Evolutionary conservation across 2,329 filamentous ascomycete species (phyloP), one percentile per base, ranked within the genome.

Genomic region (Fusarium vanettenii): DNA sequence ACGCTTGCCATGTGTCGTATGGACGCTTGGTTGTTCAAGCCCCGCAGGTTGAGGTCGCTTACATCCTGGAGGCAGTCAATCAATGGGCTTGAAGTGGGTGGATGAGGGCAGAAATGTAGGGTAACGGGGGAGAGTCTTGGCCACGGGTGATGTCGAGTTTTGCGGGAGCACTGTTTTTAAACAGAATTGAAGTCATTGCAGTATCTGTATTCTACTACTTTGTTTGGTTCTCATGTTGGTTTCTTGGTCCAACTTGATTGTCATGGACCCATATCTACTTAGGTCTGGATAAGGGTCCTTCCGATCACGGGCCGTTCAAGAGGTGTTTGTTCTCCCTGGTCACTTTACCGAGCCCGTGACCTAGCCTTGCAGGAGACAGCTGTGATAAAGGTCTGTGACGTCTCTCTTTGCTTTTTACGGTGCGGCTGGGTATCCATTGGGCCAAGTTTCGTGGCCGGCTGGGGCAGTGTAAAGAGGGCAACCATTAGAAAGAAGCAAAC

Each of bases 1-100:
- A 74, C 65, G 25, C 31, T 64, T 60, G 64, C 55, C 60, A 75
- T 67, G 55, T 77, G 52, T 67, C 62, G 67, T 57, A 57, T 72
- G 66, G 61, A 50, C 69, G 66, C 64, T 73, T 66, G 64, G 64
- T 57, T 62, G 64, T 65, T 63, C 73, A 62, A 71, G 16, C 60
- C 59, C 45, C 57, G 57, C 68, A 60, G 66, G 55, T 62, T 63
- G 61, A 67, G 56, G 62, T 70, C 33, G 48, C 20, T 72, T 64
- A 27, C 57, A 20, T 48, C 48, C 57, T 52, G 16, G 48, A 52
- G 25, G 25, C 48, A 31, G 27, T 55, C 27, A 31, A 72, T 55
- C 50, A 55, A 55, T 55, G 50, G 50, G 50, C 50, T 55, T n/a
- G 50, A 20, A 55, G 50, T 55, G 50, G 50, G 50, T 55, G 50